These are phyloP conservation scores for Rosa hybrid DNA, from an alignment of 331 rosid species.

Conservation along the genomic window DNA sequence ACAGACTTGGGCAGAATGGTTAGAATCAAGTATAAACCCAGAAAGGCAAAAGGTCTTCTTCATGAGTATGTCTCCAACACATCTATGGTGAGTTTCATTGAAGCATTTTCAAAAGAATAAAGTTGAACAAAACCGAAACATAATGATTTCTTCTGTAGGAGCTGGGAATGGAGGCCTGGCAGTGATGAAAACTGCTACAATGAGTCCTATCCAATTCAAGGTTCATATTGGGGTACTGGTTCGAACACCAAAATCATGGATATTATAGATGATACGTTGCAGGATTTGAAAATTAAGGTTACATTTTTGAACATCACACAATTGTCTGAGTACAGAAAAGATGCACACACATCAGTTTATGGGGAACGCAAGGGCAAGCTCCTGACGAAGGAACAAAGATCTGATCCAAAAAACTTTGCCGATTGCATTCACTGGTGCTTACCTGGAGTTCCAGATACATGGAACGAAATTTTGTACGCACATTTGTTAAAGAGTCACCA, in stretches of 20 bases:
- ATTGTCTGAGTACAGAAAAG: constrained; percentile 82
- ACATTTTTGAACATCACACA: constrained; percentile 80
- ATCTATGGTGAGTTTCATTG: constrained; percentile 63
- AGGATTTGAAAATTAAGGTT: constrained; percentile 50
- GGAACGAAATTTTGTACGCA: constrained; percentile 82
- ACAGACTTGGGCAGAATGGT: constrained; percentile 89
- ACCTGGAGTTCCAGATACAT: constrained; percentile 96
- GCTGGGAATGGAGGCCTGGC: constrained; percentile 90
- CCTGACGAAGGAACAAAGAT: constrained; percentile 71
- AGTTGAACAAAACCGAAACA: not conserved
- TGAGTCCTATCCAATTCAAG: constrained; percentile 68
- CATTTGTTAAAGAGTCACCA: constrained; percentile 61
- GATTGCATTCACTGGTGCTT: constrained; percentile 97
- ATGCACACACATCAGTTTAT: constrained; percentile 75
- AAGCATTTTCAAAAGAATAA: not conserved
- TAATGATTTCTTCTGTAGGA: constrained; percentile 43
- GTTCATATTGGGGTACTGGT: constrained; percentile 81
- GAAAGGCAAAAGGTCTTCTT: constrained; percentile 66
- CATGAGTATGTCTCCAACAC: constrained; percentile 93
- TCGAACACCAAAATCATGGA: constrained; percentile 82
- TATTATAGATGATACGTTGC: constrained; percentile 41
- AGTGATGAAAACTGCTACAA: constrained; percentile 75
- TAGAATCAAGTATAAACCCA: constrained; percentile 64
- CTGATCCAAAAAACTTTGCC: constrained; percentile 68
- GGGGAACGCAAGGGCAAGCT: constrained; percentile 87